Conservation (phyloP, 2,329 filamentous ascomycete genomes). For the Sporothrix protearum region DNA sequence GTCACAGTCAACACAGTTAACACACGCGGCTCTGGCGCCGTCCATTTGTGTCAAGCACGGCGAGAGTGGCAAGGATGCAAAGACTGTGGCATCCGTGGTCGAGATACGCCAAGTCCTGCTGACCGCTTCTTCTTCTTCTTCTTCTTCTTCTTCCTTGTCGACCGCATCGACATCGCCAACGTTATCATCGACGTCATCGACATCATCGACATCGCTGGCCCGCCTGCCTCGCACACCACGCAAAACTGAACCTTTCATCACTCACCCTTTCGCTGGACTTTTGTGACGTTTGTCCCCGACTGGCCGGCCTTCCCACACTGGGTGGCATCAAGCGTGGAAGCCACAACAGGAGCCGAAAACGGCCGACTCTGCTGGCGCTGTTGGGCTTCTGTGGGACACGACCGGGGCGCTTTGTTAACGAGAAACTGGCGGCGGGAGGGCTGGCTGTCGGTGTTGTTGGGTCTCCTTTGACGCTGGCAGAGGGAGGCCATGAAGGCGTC, state of each 20-base stretch:
- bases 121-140: not conserved
- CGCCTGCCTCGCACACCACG: not conserved
- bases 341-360: not conserved
- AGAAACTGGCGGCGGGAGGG: conserved; percentile 8
- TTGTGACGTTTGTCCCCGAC: not conserved
- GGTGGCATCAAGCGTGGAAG: not conserved
- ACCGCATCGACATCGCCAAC: not conserved
- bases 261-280: not conserved
- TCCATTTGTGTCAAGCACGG: not conserved
- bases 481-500: not conserved
- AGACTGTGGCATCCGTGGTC: not conserved
- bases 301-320: not conserved
- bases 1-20: too few relatives aligned
- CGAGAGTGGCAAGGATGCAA: not conserved
- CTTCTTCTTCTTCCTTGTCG: not conserved
- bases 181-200: not conserved
- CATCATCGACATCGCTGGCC: not conserved
- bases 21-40: conserved; percentile 10
- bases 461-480: not conserved
- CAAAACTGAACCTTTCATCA: not conserved
- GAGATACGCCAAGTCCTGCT: not conserved
- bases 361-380: not conserved
- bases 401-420: not conserved
- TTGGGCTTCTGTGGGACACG: not conserved
- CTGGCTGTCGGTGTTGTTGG: conserved; percentile 19